Evolutionary conservation across 768 basidiomycete genomes (phyloP).

Genomic region (Suillus weaverae): DNA sequence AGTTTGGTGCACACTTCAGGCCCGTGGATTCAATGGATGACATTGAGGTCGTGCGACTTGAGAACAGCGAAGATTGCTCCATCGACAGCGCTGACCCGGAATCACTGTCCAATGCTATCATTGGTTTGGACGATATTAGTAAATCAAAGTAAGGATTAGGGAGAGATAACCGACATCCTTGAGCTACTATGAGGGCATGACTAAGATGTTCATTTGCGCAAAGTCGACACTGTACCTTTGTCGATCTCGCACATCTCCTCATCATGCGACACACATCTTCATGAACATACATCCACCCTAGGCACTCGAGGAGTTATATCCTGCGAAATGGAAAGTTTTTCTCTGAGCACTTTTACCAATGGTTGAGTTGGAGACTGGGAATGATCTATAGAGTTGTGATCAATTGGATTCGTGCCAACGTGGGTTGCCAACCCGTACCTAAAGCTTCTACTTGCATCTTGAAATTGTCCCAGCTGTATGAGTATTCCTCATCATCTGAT

Average conservation of each 20-base stretch:
- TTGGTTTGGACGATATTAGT: not conserved
- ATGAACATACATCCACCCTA: not conserved
- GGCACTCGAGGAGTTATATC: not conserved
- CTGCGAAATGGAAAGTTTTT: not conserved
- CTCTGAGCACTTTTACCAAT: not conserved
- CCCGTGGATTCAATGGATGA: constrained; percentile 4
- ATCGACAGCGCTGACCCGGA: not conserved
- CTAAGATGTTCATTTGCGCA: not conserved
- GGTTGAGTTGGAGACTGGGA: not conserved
- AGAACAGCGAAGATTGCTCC: not conserved
- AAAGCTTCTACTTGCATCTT: not conserved
- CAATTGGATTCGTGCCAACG: not conserved
- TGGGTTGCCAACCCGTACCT: not conserved
- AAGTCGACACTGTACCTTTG: not conserved
- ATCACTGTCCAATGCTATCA: constrained; percentile 4
- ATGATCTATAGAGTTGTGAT: not conserved
- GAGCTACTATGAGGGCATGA: not conserved
- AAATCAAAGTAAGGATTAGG: not conserved
- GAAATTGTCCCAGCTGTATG: not conserved
- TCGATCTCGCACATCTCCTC: not conserved
- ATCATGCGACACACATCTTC: not conserved
- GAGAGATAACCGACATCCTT: not conserved
- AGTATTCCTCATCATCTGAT: not conserved
- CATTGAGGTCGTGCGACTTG: constrained; percentile 6
- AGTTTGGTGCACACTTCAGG: constrained; percentile 1